These are phyloP conservation scores for Mycena sanguinolenta DNA, from an alignment of 768 basidiomycete genomes.

Conservation along the genomic window DNA sequence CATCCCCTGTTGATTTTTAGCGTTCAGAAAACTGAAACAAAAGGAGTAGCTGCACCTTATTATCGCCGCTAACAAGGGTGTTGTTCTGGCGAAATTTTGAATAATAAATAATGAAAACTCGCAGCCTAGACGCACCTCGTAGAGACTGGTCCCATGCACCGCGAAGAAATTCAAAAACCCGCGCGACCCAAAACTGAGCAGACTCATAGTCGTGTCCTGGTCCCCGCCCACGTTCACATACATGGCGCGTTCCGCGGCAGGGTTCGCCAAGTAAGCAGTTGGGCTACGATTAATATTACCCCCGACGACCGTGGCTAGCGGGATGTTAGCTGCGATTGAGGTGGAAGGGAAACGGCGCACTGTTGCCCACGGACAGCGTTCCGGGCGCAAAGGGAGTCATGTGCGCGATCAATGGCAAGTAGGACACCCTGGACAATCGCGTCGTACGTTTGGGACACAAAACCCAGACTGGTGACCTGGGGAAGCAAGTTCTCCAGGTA, in stretches of 20 bases:
- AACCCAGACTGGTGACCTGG: slow-evolving; percentile 80
- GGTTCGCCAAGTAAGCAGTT: slow-evolving; percentile 82
- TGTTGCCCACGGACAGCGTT: slow-evolving; percentile 73
- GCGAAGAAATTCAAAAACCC: slow-evolving; percentile 83
- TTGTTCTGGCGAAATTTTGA: slow-evolving; percentile 68
- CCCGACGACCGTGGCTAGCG: slow-evolving; percentile 64
- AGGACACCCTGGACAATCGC: slow-evolving; percentile 82
- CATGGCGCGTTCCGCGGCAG: slow-evolving; percentile 72
- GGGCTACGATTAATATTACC: slow-evolving; percentile 84
- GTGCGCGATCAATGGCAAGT: slow-evolving; percentile 76
- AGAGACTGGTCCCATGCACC: slow-evolving; percentile 86
- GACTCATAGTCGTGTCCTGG: slow-evolving; percentile 80
- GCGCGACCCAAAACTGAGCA: slow-evolving; percentile 75
- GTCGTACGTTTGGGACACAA: slow-evolving; percentile 77
- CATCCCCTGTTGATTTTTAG: slow-evolving; percentile 75
- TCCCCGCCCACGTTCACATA: slow-evolving; percentile 67
- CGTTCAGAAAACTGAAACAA: background rate
- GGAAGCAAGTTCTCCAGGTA: slow-evolving; percentile 85
- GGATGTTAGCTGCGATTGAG: too few relatives aligned
- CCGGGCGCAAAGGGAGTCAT: slow-evolving; percentile 72
- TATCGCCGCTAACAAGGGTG: slow-evolving; percentile 82
- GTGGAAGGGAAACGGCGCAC: too few relatives aligned
- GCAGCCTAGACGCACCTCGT: slow-evolving; percentile 60
- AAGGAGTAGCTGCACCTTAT: background rate
- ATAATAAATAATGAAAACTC: background rate